phyloP scores from a whole-genome alignment of 31 red algal genomes.

The Porphyra umbilicalis region DNA sequence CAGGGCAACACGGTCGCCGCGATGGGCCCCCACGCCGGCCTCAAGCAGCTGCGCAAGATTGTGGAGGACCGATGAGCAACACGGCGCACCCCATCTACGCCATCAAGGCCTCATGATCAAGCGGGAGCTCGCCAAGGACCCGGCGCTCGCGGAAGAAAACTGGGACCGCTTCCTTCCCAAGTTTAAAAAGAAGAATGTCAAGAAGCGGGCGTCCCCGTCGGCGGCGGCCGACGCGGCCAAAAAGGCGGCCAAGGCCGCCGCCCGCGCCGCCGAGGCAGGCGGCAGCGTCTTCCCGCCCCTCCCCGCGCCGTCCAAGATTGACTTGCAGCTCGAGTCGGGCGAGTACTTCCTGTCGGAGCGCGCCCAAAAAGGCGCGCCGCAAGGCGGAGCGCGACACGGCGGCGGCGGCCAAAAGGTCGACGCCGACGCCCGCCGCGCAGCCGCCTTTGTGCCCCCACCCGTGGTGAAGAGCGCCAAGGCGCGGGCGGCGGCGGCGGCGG shows the following conservation, averaged over 20 bases:
- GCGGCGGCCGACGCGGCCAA: neutral
- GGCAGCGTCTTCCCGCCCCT: conserved; percentile 59
- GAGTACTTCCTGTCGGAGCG: conserved; percentile 88
- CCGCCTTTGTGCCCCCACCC: conserved; percentile 14
- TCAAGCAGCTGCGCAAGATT: conserved; percentile 83
- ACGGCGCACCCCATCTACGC: conserved; percentile 84
- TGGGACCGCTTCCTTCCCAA: conserved; percentile 95
- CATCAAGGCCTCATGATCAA: conserved; percentile 97
- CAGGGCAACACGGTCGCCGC: conserved; percentile 90
- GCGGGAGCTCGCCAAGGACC: conserved; percentile 86
- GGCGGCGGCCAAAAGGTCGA: conserved; percentile 1
- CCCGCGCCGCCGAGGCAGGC: neutral
- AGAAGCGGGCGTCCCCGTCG: conserved; percentile 14
- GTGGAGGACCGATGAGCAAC: conserved; percentile 90
- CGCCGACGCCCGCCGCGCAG: conserved; percentile 2
- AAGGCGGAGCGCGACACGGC: conserved; percentile 9
- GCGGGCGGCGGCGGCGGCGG: neutral
- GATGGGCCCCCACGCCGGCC: conserved; percentile 68
- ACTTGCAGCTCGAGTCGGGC: conserved; percentile 78
- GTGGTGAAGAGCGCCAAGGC: neutral
- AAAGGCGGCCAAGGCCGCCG: conserved; percentile 24
- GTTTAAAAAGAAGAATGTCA: conserved; percentile 85
- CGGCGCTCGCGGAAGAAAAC: conserved; percentile 51
- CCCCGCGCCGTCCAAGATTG: conserved; percentile 62
- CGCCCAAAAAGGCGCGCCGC: neutral